Evolutionary conservation across 352 stramenopile genomes (phyloP), one percentile per base, ranked within the genome.

Genomic region (Globisporangium sylvaticum): DNA sequence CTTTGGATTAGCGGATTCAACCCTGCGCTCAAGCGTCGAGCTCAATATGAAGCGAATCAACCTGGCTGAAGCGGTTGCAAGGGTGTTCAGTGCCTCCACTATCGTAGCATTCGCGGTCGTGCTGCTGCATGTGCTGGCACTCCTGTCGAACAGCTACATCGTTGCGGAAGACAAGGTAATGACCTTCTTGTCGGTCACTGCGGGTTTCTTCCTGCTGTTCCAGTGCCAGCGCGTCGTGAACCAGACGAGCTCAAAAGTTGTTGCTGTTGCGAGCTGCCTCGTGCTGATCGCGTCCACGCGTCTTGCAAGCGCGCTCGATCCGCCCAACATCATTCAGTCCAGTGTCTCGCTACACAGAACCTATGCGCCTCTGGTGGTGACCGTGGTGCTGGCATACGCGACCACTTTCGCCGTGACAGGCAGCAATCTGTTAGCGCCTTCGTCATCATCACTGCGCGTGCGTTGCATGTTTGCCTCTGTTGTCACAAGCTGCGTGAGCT

Each of bases 91-190:
- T 34, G 64, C 63, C n/a, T 68, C 62, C 5, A 61, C 61, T 42
- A 56, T 80, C 10, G 68, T 88, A 3, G 71, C 72, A 4, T 69
- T 81, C 12, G 56, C 80, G 10, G 55, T 88, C 4, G 74, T 91
- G 24, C 60, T 93, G 14, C 63, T 93, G 31, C 88, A 94, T 61
- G 67, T 75, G 15, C 66, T 92, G 18, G 78, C 79, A 12, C 70
- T 94, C 27, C 73, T 94, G 22, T 95, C 88, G 37, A 96, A 96
- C 66, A 94, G 85, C 74, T 96, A 90, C 68, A 90, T 96, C 31
- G 81, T 94, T n/a, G 75, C 83, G 8, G 87, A 96, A 58, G 64
- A 75, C 61, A 77, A 74, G 29, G 84, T 91, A 9, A 86, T 93
- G 71, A 74, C 81, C 25, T 96, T 93, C 55, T 62, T 96, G 48